Percentiles rank a stretch among this genome's conserved stretches.
phyloP scores from a whole-genome alignment of 2,329 filamentous ascomycete species.

The Cladophialophora psammophila region DNA sequence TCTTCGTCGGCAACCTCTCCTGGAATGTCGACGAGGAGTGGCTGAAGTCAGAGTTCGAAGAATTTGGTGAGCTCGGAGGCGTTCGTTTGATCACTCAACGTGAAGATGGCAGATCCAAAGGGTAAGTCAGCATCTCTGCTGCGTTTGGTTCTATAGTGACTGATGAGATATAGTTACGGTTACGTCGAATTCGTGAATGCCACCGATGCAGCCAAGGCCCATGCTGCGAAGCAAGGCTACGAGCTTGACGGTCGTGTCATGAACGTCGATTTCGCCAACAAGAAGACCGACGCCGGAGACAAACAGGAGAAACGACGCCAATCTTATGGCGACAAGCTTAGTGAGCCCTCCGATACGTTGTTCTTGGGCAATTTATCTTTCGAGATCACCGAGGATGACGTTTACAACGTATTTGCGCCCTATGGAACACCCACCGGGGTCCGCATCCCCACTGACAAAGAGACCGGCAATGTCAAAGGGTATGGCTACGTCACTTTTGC shows the following conservation, averaged over 20 bases:
- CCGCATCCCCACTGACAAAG: constrained; percentile 86
- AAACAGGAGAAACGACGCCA: constrained; percentile 63
- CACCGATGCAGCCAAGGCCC: constrained; percentile 73
- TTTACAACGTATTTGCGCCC: constrained; percentile 76
- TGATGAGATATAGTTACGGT: constrained; percentile 68
- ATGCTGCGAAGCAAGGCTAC: constrained; percentile 75
- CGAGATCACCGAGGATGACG: constrained; percentile 76
- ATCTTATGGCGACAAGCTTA: constrained; percentile 77
- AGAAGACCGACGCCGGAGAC: constrained; percentile 67
- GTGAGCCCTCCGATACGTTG: constrained; percentile 82
- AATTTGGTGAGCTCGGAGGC: constrained; percentile 74
- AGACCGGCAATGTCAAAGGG: constrained; percentile 84
- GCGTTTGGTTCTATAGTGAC: constrained; percentile 28
- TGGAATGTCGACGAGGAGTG: constrained; percentile 89
- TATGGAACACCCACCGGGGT: constrained; percentile 76
- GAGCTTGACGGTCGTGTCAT: constrained; percentile 77
- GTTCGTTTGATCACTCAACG: constrained; percentile 86
- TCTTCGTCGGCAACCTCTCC: constrained; percentile 89
- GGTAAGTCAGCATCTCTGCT: constrained; percentile 54
- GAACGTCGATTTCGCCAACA: constrained; percentile 80
- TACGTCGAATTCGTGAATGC: constrained; percentile 84
- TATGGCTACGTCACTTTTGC: constrained; percentile 90
- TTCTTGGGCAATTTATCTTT: constrained; percentile 94
- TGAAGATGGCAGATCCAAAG: constrained; percentile 81
- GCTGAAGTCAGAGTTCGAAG: constrained; percentile 81